Conservation (phyloP, 345 rosid species). For the Passiflora organensis region DNA sequence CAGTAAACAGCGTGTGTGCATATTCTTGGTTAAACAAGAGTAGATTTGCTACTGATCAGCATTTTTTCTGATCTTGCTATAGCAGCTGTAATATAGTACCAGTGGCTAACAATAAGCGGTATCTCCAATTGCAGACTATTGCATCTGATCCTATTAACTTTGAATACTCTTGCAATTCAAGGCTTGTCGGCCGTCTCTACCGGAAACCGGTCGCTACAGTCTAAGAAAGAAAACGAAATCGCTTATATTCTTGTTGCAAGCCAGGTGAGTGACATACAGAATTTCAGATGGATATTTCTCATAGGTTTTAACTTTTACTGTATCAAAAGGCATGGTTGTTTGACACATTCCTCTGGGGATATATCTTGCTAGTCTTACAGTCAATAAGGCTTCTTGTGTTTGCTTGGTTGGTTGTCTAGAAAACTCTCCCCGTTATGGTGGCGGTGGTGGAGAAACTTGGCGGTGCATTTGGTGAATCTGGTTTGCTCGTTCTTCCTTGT, state of each 20-base stretch:
- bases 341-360: not conserved
- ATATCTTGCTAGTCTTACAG: not conserved
- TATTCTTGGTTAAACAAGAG: not conserved
- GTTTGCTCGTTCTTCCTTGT: conserved; percentile 87
- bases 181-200: conserved; percentile 51
- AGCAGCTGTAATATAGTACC: not conserved
- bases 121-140: conserved; percentile 42
- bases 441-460: conserved; percentile 85
- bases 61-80: not conserved
- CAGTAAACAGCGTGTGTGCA: not conserved
- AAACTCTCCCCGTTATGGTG: conserved; percentile 83
- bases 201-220: conserved; percentile 39
- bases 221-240: conserved; percentile 54
- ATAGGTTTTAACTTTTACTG: not conserved
- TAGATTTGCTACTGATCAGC: not conserved
- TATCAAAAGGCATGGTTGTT: not conserved
- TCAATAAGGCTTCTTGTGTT: conserved; percentile 1
- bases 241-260: conserved; percentile 77
- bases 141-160: conserved; percentile 59
- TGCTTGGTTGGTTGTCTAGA: conserved; percentile 34
- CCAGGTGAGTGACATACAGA: conserved; percentile 41
- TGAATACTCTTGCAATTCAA: conserved; percentile 50
- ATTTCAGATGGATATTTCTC: not conserved
- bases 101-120: conserved; percentile 10
- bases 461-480: conserved; percentile 83